A percentile compares a stretch with the other conserved stretches of the same genome.
Evolutionary conservation across 1,284 basidiomycete species (phyloP).

Genomic region (Cryptococcus sp.): DNA sequence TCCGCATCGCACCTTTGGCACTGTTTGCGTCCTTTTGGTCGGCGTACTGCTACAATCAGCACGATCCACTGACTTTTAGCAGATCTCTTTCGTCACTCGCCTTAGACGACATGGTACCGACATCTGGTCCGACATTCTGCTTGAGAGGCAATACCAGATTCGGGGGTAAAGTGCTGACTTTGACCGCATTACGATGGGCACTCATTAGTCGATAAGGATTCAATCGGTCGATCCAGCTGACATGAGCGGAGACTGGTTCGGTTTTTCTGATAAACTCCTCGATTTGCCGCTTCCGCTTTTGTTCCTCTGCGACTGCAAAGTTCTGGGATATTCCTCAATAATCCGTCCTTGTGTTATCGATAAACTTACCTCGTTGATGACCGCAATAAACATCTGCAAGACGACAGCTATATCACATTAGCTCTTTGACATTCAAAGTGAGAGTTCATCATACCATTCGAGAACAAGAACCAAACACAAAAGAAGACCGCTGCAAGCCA

Average conservation of each 20-base stretch:
- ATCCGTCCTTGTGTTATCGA: not conserved
- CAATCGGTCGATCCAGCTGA: constrained; percentile 67
- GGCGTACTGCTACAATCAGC: constrained; percentile 7
- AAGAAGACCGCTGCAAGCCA: constrained; percentile 73
- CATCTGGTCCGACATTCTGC: constrained; percentile 65
- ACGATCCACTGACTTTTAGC: not conserved
- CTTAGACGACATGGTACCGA: constrained; percentile 22
- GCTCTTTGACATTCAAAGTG: not conserved
- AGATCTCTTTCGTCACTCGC: not conserved
- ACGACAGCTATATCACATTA: constrained; percentile 66
- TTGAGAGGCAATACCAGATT: constrained; percentile 71
- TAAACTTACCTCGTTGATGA: constrained; percentile 72
- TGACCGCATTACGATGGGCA: constrained; percentile 67
- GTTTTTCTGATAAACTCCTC: constrained; percentile 53
- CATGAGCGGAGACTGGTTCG: constrained; percentile 47
- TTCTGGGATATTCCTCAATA: constrained; percentile 53
- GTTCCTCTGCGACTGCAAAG: constrained; percentile 87
- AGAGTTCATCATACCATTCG: constrained; percentile 65
- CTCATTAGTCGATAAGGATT: constrained; percentile 86
- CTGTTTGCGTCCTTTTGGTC: constrained; percentile 22
- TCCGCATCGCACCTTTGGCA: constrained; percentile 1
- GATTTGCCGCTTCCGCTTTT: constrained; percentile 78
- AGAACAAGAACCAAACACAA: constrained; percentile 82
- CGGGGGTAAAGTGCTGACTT: constrained; percentile 64
- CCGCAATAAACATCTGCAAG: constrained; percentile 97